A percentile compares a stretch with the other conserved stretches of the same genome.
These are phyloP conservation scores for Metschnikowia matae DNA, from an alignment of 805 yeast genomes.

Conservation along the genomic window DNA sequence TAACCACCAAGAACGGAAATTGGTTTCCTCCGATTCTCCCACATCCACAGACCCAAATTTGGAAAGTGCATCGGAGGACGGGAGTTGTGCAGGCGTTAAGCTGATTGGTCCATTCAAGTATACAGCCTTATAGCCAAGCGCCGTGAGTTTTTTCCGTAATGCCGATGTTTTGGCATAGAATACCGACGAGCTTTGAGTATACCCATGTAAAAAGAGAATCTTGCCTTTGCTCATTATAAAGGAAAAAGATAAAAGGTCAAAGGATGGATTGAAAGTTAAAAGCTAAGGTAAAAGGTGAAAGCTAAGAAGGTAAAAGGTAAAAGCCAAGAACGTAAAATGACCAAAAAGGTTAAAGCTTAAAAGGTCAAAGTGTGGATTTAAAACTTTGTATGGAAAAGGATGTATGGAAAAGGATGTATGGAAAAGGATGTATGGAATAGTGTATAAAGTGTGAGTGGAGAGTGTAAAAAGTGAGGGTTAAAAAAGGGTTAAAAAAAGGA, in stretches of 20 bases:
- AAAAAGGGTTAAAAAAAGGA: too few species aligned
- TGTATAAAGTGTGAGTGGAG: too few species aligned
- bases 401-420: too few species aligned
- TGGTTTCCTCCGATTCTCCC: constrained; percentile 30
- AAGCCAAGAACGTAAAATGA: too few species aligned
- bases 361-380: too few species aligned
- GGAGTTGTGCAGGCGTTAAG: constrained; percentile 66
- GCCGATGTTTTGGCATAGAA: constrained; percentile 91
- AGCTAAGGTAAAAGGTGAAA: too few species aligned
- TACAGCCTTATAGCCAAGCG: constrained; percentile 62
- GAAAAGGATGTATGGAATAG: too few species aligned
- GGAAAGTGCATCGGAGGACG: constrained; percentile 58
- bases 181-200: constrained; percentile 75
- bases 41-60: constrained; percentile 42
- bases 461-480: too few species aligned
- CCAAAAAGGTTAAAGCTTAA: too few species aligned
- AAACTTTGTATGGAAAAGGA: too few species aligned
- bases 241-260: background rate
- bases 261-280: too few species aligned
- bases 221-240: constrained; percentile 32
- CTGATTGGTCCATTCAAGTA: constrained; percentile 77
- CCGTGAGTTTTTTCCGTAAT: constrained; percentile 68
- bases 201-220: constrained; percentile 88
- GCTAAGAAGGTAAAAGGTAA: too few species aligned
- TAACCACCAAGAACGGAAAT: constrained; percentile 73